Evolutionary conservation across 2,329 filamentous ascomycete species (phyloP).

Genomic region (Xylariomycetidae sp.): DNA sequence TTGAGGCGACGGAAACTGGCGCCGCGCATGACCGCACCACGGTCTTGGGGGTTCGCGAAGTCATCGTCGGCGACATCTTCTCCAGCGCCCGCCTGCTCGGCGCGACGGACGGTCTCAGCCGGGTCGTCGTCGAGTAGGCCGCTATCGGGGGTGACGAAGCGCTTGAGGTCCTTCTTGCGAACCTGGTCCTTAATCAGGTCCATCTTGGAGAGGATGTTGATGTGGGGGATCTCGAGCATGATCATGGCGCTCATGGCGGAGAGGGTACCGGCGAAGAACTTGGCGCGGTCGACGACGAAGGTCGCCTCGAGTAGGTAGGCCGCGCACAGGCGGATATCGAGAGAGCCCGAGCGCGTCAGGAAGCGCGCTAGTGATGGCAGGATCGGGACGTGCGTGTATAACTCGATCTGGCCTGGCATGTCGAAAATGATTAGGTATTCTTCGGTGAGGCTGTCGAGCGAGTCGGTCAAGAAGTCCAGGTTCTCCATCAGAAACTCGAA

Average conservation of each 20-base stretch:
- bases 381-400: conserved; percentile 95
- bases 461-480: conserved; percentile 64
- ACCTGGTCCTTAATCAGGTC: conserved; percentile 89
- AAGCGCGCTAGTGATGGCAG: conserved; percentile 78
- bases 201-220: conserved; percentile 98
- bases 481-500: conserved; percentile 71
- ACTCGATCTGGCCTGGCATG: conserved; percentile 97
- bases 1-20: conserved; percentile 78
- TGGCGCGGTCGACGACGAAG: conserved; percentile 90
- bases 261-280: conserved; percentile 93
- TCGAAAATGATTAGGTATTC: conserved; percentile 98
- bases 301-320: conserved; percentile 93
- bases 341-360: conserved; percentile 68
- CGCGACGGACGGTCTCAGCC: conserved; percentile 40
- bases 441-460: conserved; percentile 73
- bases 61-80: conserved; percentile 35
- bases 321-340: conserved; percentile 89
- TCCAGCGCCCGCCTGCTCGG: conserved; percentile 21
- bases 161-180: conserved; percentile 78
- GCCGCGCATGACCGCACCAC: conserved; percentile 70
- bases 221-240: conserved; percentile 93
- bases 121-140: conserved; percentile 77
- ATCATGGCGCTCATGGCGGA: conserved; percentile 99
- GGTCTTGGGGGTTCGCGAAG: conserved; percentile 55
- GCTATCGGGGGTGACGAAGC: conserved; percentile 83